Conservation (phyloP, 2,329 filamentous ascomycete genomes). For the Diaporthe longicolla region DNA sequence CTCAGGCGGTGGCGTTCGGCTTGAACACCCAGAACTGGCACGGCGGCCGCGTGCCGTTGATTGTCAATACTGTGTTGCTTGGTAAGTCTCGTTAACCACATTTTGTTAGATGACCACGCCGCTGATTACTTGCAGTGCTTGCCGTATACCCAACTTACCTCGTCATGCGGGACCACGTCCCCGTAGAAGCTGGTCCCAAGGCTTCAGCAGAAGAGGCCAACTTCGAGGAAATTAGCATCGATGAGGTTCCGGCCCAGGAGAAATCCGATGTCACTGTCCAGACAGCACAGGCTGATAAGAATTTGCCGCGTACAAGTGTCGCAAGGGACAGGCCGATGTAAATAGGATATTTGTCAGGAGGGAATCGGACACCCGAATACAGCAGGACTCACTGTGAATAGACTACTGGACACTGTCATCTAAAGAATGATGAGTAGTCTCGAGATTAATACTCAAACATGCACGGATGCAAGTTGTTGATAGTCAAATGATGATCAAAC, state of each 20-base stretch:
- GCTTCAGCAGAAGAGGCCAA: not conserved
- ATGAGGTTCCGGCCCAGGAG: not conserved
- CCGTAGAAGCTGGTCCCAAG: not conserved
- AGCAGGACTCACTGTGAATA: not conserved
- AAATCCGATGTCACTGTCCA: not conserved
- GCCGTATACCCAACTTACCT: constrained; percentile 13
- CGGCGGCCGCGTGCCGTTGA: constrained; percentile 2
- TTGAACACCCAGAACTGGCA: constrained; percentile 52
- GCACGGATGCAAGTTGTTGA: not conserved
- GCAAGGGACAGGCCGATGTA: constrained; percentile 1
- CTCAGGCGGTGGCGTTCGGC: constrained; percentile 56
- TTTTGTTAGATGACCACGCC: not conserved
- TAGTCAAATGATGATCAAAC: too few species aligned
- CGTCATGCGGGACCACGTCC: constrained; percentile 17
- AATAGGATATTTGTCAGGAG: not conserved
- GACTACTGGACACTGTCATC: too few species aligned
- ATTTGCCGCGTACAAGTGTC: not conserved
- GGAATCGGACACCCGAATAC: not conserved
- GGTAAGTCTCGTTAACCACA: not conserved
- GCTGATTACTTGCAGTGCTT: not conserved
- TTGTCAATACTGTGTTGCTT: constrained; percentile 39
- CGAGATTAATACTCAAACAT: not conserved
- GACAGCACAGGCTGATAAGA: not conserved
- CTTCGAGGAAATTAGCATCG: constrained; percentile 1
- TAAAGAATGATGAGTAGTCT: too few species aligned